A percentile compares a stretch with the other conserved stretches of the same genome.
Evolutionary conservation across 768 basidiomycete species (phyloP).

Genomic region (Coprinellus micaceus): DNA sequence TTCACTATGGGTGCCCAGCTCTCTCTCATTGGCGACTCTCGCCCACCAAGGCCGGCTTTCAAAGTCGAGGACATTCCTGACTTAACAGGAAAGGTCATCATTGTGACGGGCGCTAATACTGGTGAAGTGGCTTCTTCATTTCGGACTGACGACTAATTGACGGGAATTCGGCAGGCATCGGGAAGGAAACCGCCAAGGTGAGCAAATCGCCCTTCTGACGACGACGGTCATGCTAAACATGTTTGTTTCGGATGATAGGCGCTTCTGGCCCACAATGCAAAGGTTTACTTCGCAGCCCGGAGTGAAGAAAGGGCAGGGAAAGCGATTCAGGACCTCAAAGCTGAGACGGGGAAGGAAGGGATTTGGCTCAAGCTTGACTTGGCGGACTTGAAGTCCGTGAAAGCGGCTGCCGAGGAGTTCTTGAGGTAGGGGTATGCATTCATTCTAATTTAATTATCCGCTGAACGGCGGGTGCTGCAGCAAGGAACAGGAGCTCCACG

Average conservation of each 20-base stretch:
- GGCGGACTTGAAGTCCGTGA: constrained; percentile 36
- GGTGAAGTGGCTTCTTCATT: background rate
- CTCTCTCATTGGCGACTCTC: background rate
- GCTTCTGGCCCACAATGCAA: constrained; percentile 56
- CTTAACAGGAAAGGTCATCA: constrained; percentile 36
- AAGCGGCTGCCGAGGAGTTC: constrained; percentile 40
- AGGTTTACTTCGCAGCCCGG: constrained; percentile 58
- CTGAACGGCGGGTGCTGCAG: constrained; percentile 21
- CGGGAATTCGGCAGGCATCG: constrained; percentile 40
- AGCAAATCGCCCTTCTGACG: constrained; percentile 1
- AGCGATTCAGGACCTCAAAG: constrained; percentile 52
- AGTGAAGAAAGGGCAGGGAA: constrained; percentile 38
- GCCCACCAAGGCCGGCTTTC: constrained; percentile 25
- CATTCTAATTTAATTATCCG: no score
- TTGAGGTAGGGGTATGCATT: constrained; percentile 29
- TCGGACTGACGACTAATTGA: no score
- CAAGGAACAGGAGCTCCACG: constrained; percentile 40
- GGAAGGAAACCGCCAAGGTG: constrained; percentile 60
- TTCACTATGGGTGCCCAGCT: background rate
- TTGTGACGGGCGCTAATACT: constrained; percentile 32
- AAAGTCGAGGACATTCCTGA: constrained; percentile 43
- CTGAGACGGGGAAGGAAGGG: constrained; percentile 43
- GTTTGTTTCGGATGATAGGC: constrained; percentile 28
- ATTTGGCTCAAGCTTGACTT: constrained; percentile 42
- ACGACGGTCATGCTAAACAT: background rate